Evolutionary conservation across 208 protist species (phyloP).

Genomic region (Acanthamoeba divionensis): DNA sequence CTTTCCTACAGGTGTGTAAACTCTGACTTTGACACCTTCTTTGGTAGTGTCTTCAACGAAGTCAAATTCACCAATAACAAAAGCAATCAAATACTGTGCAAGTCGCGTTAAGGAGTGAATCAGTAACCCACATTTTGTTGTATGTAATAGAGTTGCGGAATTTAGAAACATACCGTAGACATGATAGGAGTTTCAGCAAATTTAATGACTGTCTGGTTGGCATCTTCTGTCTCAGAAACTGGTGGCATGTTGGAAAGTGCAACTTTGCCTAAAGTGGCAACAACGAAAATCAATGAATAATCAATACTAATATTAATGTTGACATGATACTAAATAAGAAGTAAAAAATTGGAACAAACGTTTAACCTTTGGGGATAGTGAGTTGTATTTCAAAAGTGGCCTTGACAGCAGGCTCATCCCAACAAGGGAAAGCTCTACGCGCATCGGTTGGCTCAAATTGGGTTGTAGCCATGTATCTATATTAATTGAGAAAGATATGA

Average conservation of each 20-base stretch:
- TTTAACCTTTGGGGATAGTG: constrained; percentile 74
- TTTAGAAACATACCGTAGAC: not conserved
- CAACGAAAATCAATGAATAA: too few relatives aligned
- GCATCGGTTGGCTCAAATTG: constrained; percentile 78
- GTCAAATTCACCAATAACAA: constrained; percentile 90
- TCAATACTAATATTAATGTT: too few relatives aligned
- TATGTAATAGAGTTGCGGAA: not conserved
- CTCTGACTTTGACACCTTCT: constrained; percentile 64
- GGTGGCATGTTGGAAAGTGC: constrained; percentile 16
- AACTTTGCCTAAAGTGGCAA: too few relatives aligned
- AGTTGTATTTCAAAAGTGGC: constrained; percentile 90
- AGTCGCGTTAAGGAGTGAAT: not conserved
- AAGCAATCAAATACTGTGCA: constrained; percentile 85
- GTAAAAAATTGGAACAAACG: constrained; percentile 88
- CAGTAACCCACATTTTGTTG: not conserved
- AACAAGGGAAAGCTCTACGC: constrained; percentile 90
- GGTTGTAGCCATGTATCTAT: not conserved
- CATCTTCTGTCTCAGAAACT: not conserved
- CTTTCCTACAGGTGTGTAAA: constrained; percentile 75
- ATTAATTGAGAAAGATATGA: not conserved
- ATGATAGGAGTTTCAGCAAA: constrained; percentile 23
- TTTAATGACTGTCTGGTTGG: not conserved
- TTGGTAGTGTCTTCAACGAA: constrained; percentile 77
- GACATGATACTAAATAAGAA: not conserved
- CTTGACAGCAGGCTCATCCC: constrained; percentile 93